Percentiles rank a stretch among this genome's conserved stretches.
Evolutionary conservation across 768 basidiomycete species (phyloP).

Genomic region (Suillus weaverae): DNA sequence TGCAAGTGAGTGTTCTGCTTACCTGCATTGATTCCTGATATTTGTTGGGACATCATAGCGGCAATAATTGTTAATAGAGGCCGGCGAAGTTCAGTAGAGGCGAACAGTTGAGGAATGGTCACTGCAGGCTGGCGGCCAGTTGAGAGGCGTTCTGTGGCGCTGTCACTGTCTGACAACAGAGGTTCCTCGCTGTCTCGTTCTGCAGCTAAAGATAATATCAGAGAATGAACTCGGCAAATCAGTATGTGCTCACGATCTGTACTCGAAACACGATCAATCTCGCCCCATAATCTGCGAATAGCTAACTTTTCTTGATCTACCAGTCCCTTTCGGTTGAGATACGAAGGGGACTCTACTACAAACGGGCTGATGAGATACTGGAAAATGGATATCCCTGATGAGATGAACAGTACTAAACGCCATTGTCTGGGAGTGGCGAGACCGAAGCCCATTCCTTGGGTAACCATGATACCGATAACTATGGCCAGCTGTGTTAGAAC

Average conservation of each 20-base stretch:
- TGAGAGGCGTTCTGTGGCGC: conserved; percentile 16
- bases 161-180: conserved; percentile 25
- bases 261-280: conserved; percentile 29
- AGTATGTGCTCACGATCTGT: conserved; percentile 22
- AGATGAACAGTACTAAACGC: conserved; percentile 70
- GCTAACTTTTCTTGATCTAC: conserved; percentile 47
- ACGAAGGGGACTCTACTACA: conserved; percentile 72
- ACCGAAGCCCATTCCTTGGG: conserved; percentile 73
- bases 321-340: conserved; percentile 53
- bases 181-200: conserved; percentile 26
- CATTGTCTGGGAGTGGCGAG: conserved; percentile 68
- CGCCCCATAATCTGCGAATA: conserved; percentile 56
- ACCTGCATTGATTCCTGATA: conserved; percentile 84
- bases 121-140: conserved; percentile 35
- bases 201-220: conserved; percentile 19
- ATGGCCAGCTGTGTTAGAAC: conserved; percentile 82
- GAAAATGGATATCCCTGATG: conserved; percentile 49
- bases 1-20: conserved; percentile 10
- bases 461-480: conserved; percentile 84
- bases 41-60: conserved; percentile 75
- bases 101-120: conserved; percentile 54
- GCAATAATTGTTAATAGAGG: conserved; percentile 68
- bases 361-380: conserved; percentile 57
- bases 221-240: not conserved
- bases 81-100: conserved; percentile 52